Percentiles rank a stretch among this genome's conserved stretches.
These are phyloP conservation scores for Xylaria telfairii DNA, from an alignment of 495 filamentous ascomycete genomes.

Conservation along the genomic window DNA sequence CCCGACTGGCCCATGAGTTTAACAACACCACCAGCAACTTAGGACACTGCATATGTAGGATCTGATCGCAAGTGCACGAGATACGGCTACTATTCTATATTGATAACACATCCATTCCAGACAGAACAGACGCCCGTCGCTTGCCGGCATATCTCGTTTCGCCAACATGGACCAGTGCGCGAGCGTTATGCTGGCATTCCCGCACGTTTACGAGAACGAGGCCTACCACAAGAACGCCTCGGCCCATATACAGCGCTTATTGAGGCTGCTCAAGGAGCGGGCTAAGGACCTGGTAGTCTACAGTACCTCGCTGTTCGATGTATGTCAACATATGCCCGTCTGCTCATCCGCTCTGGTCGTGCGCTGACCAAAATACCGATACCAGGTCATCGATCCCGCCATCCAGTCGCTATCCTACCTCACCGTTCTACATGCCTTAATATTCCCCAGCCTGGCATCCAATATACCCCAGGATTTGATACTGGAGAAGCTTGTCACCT, in stretches of 20 bases:
- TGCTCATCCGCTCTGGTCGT: slow-evolving; percentile 2
- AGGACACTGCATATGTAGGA: background rate
- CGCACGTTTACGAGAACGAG: slow-evolving; percentile 33
- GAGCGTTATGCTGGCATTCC: slow-evolving; percentile 48
- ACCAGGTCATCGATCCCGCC: slow-evolving; percentile 46
- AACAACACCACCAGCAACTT: background rate
- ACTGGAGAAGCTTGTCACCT: slow-evolving; percentile 43
- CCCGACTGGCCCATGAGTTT: background rate
- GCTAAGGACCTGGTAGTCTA: slow-evolving; percentile 24
- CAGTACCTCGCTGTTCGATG: slow-evolving; percentile 41
- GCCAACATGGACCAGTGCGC: slow-evolving; percentile 46
- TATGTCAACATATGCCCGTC: slow-evolving; percentile 7
- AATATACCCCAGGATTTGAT: slow-evolving; percentile 34
- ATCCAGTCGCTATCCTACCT: slow-evolving; percentile 54
- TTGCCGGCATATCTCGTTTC: background rate
- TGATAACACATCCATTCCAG: background rate
- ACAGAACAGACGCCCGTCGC: background rate
- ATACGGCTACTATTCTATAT: background rate
- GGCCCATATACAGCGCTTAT: slow-evolving; percentile 41
- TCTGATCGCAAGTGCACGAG: background rate
- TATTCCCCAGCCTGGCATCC: slow-evolving; percentile 27
- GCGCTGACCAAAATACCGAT: slow-evolving; percentile 18
- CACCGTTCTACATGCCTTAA: slow-evolving; percentile 41
- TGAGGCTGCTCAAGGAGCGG: slow-evolving; percentile 41
- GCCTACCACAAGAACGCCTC: slow-evolving; percentile 38